Evolutionary conservation across 2,329 filamentous ascomycete genomes (phyloP), one percentile per base, ranked within the genome.

Genomic region (Apiospora phragmitis): DNA sequence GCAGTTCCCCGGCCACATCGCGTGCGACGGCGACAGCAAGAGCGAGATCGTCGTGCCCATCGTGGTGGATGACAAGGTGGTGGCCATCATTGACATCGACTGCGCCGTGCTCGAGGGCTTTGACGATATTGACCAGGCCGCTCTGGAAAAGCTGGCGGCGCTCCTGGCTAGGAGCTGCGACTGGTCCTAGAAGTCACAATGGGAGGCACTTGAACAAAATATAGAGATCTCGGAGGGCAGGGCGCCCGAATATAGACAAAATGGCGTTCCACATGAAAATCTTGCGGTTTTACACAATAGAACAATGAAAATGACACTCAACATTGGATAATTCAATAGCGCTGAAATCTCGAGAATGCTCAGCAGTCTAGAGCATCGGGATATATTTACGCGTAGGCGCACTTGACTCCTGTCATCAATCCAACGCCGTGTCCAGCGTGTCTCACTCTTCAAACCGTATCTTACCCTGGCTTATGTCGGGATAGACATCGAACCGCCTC

Each of bases 401-500:
- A 59, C 24, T 18, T 32, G 16, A 32, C 26, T 41, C 14, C 8
- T 5, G 3, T 21, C 51, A 32, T 49, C 26, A 59, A 32, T 32
- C 14, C 3, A 29, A 21, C 7, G 26, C 26, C 14, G 7, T 55
- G 14, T 16, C 26, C 29, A 42, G 67, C 32, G 16, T 41, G 45
- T 71, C 42, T 21, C 72, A 73, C 73, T 80, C 77, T 14, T 79
- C 76, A 24, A 77, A 80, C 67, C 79, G 77, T 32, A 86, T 79
- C 70, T 86, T 83, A 1, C 89, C 91, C 76, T 88, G 82, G 77
- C 91, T 94, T 42, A 99, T 90, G 85, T 99, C 95, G 0, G 94
- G 93, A 81, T 99, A 99, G 26, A 99, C 92, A 81, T 99, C 96
- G 80, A 97, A 99, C 75, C 96, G 87, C 77, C 96, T 88, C 86